Conservation (phyloP, 2,329 filamentous ascomycete species). For the Pestalotiopsis sp. region DNA sequence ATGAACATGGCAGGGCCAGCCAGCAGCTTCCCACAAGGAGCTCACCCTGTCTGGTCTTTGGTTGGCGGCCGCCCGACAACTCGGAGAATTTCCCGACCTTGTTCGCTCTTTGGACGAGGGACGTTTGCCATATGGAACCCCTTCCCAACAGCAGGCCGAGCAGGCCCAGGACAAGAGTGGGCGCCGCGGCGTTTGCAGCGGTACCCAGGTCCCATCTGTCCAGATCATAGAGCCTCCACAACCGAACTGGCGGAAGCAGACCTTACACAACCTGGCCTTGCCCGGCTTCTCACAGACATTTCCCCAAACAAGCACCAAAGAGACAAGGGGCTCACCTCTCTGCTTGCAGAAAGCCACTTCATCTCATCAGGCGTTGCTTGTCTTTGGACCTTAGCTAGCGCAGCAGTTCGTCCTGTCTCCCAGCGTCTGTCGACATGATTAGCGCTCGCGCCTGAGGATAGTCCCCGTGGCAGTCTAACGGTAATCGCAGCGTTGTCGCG, state of each 20-base stretch:
- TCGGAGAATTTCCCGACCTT: slow-evolving; percentile 13
- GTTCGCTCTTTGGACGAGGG: not conserved
- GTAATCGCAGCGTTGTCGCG: not conserved
- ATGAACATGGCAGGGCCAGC: not conserved
- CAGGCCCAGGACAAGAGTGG: not conserved
- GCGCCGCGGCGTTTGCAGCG: slow-evolving; percentile 4
- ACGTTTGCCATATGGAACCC: slow-evolving; percentile 1
- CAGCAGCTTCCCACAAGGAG: not conserved
- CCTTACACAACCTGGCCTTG: not conserved
- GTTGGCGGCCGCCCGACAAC: not conserved
- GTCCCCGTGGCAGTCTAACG: not conserved
- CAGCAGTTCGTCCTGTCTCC: not conserved
- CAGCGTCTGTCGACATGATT: not conserved
- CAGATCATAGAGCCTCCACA: not conserved
- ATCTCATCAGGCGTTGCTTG: not conserved
- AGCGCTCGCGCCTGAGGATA: not conserved
- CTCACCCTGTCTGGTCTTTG: slow-evolving; percentile 3
- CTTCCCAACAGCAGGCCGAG: not conserved
- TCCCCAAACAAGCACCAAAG: not conserved
- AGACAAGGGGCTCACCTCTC: not conserved
- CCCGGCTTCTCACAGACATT: not conserved
- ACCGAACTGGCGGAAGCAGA: not conserved
- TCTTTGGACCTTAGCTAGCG: not conserved
- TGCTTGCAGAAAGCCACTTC: not conserved
- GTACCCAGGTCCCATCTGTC: not conserved